These are phyloP conservation scores for Mortierella sp. DNA, from an alignment of 371 early-diverging fungal species.

Conservation along the genomic window DNA sequence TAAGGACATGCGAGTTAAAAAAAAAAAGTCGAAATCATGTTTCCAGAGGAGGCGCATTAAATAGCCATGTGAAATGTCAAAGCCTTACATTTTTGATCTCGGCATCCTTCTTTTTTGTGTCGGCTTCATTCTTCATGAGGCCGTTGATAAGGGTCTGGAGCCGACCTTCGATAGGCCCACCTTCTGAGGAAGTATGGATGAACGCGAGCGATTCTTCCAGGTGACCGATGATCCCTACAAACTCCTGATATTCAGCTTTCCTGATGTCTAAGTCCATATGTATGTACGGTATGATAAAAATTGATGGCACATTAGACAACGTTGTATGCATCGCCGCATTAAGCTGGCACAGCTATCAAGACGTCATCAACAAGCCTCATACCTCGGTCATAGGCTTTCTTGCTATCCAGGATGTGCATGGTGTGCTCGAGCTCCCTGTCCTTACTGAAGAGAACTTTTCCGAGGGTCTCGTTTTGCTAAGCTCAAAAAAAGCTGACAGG, in stretches of 20 bases:
- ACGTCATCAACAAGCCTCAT: background rate
- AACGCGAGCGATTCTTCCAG: constrained; percentile 19
- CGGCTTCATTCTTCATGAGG: constrained; percentile 13
- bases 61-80: background rate
- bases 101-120: background rate
- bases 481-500: background rate
- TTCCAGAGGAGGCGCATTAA: background rate
- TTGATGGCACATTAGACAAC: background rate
- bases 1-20: background rate
- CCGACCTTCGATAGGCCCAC: constrained; percentile 3
- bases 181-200: background rate
- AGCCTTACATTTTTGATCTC: background rate
- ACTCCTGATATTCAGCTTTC: constrained; percentile 6
- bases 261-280: background rate
- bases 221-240: constrained; percentile 20
- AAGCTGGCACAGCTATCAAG: background rate
- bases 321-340: background rate
- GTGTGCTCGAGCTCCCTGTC: background rate
- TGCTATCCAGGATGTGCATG: background rate
- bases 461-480: background rate
- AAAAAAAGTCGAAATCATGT: background rate
- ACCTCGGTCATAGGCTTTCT: constrained; percentile 1
- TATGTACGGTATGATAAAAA: background rate
- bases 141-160: constrained; percentile 14
- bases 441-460: background rate